A percentile compares a stretch with the other conserved stretches of the same genome.
phyloP scores from a whole-genome alignment of 2,329 filamentous ascomycete species.

The Fusarium agapanthi region DNA sequence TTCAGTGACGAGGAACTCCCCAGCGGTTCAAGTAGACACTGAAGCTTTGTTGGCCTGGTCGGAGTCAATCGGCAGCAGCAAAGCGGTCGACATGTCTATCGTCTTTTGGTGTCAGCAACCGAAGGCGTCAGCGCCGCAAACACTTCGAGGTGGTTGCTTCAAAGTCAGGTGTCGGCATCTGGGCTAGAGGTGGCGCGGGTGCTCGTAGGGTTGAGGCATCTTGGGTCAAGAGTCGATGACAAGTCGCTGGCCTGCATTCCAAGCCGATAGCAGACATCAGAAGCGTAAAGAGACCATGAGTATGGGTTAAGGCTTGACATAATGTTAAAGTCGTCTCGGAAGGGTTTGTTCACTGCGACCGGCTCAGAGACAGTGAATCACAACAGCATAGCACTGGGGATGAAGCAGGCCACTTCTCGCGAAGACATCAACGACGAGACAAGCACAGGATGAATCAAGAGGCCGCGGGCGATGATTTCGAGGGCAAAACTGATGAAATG shows the following conservation, averaged over 20 bases:
- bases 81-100: background rate
- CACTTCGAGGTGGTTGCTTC: background rate
- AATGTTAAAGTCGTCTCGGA: background rate
- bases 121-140: background rate
- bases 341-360: too few relatives aligned
- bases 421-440: background rate
- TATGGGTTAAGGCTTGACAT: accelerated
- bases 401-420: background rate
- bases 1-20: background rate
- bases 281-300: too few relatives aligned
- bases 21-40: background rate
- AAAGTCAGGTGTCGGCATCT: background rate
- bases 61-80: background rate
- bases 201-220: accelerated
- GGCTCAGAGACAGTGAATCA: too few relatives aligned
- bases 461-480: accelerated
- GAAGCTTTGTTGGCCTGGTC: background rate
- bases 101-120: background rate
- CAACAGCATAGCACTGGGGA: background rate
- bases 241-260: background rate
- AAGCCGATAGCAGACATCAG: accelerated
- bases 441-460: background rate
- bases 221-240: background rate
- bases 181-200: too few relatives aligned
- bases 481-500: background rate